Conservation (phyloP, 2,329 filamentous ascomycete genomes). For the Fusarium compactum region DNA sequence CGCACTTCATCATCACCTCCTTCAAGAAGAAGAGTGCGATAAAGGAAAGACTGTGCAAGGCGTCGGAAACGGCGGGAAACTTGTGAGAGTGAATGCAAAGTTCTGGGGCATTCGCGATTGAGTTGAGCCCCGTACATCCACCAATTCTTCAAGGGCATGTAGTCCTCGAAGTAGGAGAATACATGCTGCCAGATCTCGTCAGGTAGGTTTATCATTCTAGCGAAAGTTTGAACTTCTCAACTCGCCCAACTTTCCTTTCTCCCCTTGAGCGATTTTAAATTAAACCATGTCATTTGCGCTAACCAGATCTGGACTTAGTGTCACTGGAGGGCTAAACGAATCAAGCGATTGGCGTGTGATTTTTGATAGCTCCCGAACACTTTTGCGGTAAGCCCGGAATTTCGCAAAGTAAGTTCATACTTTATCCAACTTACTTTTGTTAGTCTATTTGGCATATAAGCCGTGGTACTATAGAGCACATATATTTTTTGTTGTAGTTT, state of each 20-base stretch:
- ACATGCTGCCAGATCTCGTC: neutral
- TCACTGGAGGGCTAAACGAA: neutral
- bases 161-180: neutral
- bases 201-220: neutral
- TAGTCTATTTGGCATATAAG: too few relatives aligned
- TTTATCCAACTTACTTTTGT: too few relatives aligned
- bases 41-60: neutral
- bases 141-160: neutral
- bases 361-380: too few relatives aligned
- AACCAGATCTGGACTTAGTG: neutral
- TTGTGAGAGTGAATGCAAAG: neutral
- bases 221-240: neutral
- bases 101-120: neutral
- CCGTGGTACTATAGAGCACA: too few relatives aligned
- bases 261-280: neutral
- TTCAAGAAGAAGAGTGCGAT: neutral
- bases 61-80: neutral
- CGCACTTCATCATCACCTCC: neutral
- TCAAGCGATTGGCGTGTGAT: neutral
- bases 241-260: neutral
- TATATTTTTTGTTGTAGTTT: too few relatives aligned
- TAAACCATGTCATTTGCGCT: neutral
- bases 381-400: too few relatives aligned
- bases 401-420: too few relatives aligned
- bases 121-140: neutral